These are phyloP conservation scores for Besnoitia besnoiti DNA, from an alignment of 169 alveolate genomes.

Conservation along the genomic window DNA sequence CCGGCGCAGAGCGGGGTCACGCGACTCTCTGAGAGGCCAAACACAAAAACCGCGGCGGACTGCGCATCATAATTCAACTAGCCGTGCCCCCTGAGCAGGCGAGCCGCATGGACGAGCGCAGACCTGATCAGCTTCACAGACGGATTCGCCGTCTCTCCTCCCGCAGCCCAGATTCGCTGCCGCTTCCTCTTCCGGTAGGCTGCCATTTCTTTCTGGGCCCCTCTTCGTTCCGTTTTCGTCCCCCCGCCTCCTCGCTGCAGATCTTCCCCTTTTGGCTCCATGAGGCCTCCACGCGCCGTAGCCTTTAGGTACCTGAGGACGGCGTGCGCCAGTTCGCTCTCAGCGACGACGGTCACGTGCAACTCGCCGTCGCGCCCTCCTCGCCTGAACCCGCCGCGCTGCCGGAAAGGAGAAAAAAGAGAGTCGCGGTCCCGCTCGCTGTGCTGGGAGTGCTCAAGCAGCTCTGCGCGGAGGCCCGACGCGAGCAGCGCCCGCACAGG, in stretches of 20 bases:
- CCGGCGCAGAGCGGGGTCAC: neutral
- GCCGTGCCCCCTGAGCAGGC: neutral
- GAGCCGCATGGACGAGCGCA: neutral
- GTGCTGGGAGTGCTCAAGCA: no score
- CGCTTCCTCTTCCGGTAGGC: no score
- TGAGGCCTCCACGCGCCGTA: neutral
- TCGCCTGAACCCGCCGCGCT: neutral
- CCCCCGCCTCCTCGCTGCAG: no score
- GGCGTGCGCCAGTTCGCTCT: slow-evolving; percentile 17
- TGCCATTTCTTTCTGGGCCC: no score
- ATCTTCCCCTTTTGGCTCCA: no score
- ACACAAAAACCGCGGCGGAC: neutral
- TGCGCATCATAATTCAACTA: no score
- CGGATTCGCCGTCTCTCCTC: no score
- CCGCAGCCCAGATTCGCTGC: no score
- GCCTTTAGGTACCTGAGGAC: slow-evolving; percentile 1
- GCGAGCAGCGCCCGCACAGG: neutral
- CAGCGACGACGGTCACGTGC: neutral
- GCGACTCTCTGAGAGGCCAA: neutral
- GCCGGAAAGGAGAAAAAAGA: neutral
- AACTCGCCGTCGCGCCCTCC: neutral
- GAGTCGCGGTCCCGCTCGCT: neutral
- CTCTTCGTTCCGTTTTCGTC: no score
- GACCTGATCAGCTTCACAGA: neutral
- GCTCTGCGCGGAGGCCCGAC: neutral